Conservation (phyloP, 345 rosid genomes). For the Lumnitzera littorea region DNA sequence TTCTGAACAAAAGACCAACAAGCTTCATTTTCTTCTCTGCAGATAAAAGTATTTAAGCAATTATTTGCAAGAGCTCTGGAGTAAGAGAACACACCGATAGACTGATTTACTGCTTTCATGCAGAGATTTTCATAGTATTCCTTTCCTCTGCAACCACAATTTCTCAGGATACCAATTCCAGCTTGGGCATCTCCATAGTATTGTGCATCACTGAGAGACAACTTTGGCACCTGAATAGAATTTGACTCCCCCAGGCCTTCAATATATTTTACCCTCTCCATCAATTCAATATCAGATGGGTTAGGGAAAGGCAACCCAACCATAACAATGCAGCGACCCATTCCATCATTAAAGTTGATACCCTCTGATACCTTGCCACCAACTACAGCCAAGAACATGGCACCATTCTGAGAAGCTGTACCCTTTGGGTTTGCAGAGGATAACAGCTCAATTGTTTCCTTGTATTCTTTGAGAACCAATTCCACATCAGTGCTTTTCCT, state of each 20-base stretch:
- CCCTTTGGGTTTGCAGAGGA: slow-evolving; percentile 12
- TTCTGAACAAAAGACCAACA: too few species aligned
- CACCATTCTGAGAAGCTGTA: slow-evolving; percentile 45
- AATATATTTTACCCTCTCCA: slow-evolving; percentile 83
- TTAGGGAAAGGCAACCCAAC: slow-evolving; percentile 94
- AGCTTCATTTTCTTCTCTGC: too few species aligned
- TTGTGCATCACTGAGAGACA: slow-evolving; percentile 32
- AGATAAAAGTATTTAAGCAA: too few species aligned
- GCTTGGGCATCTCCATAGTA: slow-evolving; percentile 45
- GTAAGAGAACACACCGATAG: slow-evolving; percentile 53
- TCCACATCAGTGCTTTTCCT: slow-evolving; percentile 61
- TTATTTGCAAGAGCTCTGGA: neutral
- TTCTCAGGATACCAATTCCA: slow-evolving; percentile 62
- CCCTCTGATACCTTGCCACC: slow-evolving; percentile 99
- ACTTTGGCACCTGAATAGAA: slow-evolving; percentile 17
- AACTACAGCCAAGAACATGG: slow-evolving; percentile 77
- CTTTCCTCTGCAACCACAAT: slow-evolving; percentile 71
- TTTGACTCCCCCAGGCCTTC: slow-evolving; percentile 58
- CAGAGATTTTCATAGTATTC: slow-evolving; percentile 94
- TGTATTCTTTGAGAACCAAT: slow-evolving; percentile 69
- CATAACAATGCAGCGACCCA: slow-evolving; percentile 96
- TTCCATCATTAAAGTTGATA: slow-evolving; percentile 92
- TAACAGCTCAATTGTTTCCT: slow-evolving; percentile 46
- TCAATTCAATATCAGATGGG: slow-evolving; percentile 71
- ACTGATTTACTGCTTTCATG: slow-evolving; percentile 97